A percentile compares a stretch with the other conserved stretches of the same genome.
phyloP scores from a whole-genome alignment of 2,329 filamentous ascomycete species.

The Aurifilum marmelostoma region DNA sequence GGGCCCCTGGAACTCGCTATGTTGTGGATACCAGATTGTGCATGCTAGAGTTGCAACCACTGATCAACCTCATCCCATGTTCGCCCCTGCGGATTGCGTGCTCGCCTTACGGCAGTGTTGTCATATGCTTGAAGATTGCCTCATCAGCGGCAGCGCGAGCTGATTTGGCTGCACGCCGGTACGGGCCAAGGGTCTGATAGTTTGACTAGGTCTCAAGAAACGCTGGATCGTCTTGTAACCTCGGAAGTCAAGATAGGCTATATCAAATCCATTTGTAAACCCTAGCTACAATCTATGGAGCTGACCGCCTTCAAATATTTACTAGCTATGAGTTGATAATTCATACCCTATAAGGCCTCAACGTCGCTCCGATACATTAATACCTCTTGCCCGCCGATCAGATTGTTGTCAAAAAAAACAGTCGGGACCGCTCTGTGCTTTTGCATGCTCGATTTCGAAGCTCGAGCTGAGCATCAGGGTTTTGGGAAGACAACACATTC shows the following conservation, averaged over 20 bases:
- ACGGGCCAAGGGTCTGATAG: background rate
- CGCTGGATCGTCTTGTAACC: background rate
- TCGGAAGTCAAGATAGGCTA: slow-evolving; percentile 1
- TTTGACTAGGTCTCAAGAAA: background rate
- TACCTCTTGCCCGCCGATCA: background rate
- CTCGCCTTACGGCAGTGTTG: slow-evolving; percentile 13
- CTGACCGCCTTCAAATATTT: slow-evolving; percentile 8
- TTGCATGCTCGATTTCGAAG: background rate
- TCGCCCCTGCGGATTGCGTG: slow-evolving; percentile 20
- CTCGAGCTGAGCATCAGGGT: background rate
- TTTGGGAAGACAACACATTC: background rate
- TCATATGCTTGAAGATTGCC: slow-evolving; percentile 19
- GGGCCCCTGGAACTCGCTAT: background rate
- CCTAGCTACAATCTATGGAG: background rate
- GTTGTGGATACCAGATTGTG: background rate
- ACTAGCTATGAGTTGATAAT: background rate
- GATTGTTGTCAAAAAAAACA: background rate
- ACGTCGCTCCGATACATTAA: background rate
- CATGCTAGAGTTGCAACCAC: background rate
- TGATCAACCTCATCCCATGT: slow-evolving; percentile 2
- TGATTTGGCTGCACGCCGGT: background rate
- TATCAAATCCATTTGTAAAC: background rate
- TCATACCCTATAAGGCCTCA: background rate
- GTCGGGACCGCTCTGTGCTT: background rate
- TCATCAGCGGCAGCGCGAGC: slow-evolving; percentile 7